Base-by-base conservation (phyloP, 768 basidiomycete species). In the Nevesoporus exiguus region DNA sequence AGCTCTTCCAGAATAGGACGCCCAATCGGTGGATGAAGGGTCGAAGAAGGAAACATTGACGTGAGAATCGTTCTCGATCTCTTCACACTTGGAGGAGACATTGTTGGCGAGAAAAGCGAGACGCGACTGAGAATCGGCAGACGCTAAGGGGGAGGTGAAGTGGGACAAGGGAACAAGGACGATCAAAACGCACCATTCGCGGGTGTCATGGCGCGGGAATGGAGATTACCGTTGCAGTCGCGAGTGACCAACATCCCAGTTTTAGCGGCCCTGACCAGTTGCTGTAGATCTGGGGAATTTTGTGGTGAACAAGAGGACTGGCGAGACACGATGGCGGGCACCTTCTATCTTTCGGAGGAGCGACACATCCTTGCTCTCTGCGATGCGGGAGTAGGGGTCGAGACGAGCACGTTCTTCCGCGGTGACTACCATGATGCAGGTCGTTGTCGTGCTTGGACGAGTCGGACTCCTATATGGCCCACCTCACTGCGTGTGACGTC, bases 21-120 rank as follows among this genome's bases (percentile, higher is more conserved):
- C 90, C 93, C 92, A 94, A 54, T 80, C 80, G 0, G 89, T 92
- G 7, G 83, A 80, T 14, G 74, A 73, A 13, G 77, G 75, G 59
- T 93, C 84, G 64, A 80, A 82, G 69, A 90, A 93, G 55, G 83
- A 83, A 54, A 93, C 82, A 65, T 95, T 94, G 62, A 90, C 89
- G 66, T 90, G 80, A 2, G 76, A 65, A 63, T 93, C 88, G 61
- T 87, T 79, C 61, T 85, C 68, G 47, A 93, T 82, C 65, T 93
- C 89, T 27, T 87, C 83, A 57, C 83, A 86, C 63, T 93, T 93
- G 66, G 75, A 77, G 5, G 87, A 82, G 1, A 72, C 81, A 39
- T 85, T 86, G 67, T 93, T 93, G 24, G 82, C 85, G 58, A 91
- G 71, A 73, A 91, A 91, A 11, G 80, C 61, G 53, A 91, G 80